Base-by-base conservation (phyloP, 768 basidiomycete genomes). In the Rhizopogon rudus region DNA sequence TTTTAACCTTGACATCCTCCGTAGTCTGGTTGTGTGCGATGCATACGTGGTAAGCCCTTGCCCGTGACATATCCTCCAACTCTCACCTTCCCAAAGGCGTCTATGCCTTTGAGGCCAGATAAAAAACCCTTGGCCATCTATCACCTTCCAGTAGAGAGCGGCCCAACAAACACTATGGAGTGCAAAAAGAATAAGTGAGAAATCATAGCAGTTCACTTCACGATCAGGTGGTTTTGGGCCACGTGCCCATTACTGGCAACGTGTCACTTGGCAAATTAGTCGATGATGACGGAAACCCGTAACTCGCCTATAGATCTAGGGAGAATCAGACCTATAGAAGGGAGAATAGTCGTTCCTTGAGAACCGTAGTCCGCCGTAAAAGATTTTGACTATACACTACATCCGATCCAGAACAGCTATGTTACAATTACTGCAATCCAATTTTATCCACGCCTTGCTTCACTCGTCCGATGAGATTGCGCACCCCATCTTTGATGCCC, bases 1-100 rank as follows among this genome's bases (percentile, higher is more conserved):
- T 98, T 80, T 94, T 94, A 74, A 99, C 92, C 76, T 98, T 98
- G 60, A 99, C 97, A 78, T 99, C 97, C 68, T 98, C 97, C 71
- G 92, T 92, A 39, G 97, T 99, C 96, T 99, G 64, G 14, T 33
- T 45, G 44, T 45, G 29, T 9, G 20, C 1, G 42, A 48, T 37
- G 33, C 53, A 51, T 40, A 43, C 51, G 45, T 43, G 22, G 53
- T 59, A 44, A 66, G 59, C 28, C 29, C 13, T 45, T 25, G 28
- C 31, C n/a, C 10, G 31, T 35, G 40, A 52, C 10, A 37, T 37
- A 5, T 48, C n/a, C 20, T 25, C 51, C 52, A 9, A 62, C 46
- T 7, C 79, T 62, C 65, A 96, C 96, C 87, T 98, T 99, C 59
- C 97, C 97, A 79, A 99, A 99, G 73, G 97, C 97, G 78, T 99